Percentiles rank a stretch among this genome's conserved stretches.
phyloP scores from a whole-genome alignment of 208 protist genomes.

The Acanthamoeba rhysodes region DNA sequence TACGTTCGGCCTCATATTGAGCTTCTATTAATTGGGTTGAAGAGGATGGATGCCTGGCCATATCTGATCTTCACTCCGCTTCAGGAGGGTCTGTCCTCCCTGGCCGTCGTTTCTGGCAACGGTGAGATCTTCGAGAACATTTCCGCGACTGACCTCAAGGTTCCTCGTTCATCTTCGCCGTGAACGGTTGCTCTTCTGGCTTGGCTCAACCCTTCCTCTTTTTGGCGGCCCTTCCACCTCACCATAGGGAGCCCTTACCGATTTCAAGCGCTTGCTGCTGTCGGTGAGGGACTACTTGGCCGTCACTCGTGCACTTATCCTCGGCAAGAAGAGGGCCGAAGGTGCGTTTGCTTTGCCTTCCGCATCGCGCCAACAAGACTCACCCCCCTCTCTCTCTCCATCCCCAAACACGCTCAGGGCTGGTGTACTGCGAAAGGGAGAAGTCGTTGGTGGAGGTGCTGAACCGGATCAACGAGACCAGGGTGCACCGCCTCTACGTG shows the following conservation, averaged over 20 bases:
- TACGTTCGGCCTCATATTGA: neutral
- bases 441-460: no score
- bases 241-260: conserved; percentile 9
- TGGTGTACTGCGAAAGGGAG: no score
- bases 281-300: neutral
- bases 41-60: neutral
- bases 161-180: neutral
- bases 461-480: no score
- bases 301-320: neutral
- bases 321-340: conserved; percentile 4
- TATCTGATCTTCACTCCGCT: neutral
- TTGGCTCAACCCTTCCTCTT: neutral
- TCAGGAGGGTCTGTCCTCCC: conserved; percentile 14
- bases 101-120: neutral
- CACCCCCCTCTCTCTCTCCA: no score
- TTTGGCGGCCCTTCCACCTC: neutral
- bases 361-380: no score
- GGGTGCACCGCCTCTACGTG: no score
- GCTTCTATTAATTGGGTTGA: no score
- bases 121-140: conserved; percentile 37
- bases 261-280: conserved; percentile 23
- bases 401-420: no score
- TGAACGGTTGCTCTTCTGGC: neutral
- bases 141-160: conserved; percentile 53
- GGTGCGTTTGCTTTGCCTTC: neutral